Percentiles rank a stretch among this genome's conserved stretches.
Conservation (phyloP, 2,329 filamentous ascomycete genomes). For the Colletotrichum lentis region DNA sequence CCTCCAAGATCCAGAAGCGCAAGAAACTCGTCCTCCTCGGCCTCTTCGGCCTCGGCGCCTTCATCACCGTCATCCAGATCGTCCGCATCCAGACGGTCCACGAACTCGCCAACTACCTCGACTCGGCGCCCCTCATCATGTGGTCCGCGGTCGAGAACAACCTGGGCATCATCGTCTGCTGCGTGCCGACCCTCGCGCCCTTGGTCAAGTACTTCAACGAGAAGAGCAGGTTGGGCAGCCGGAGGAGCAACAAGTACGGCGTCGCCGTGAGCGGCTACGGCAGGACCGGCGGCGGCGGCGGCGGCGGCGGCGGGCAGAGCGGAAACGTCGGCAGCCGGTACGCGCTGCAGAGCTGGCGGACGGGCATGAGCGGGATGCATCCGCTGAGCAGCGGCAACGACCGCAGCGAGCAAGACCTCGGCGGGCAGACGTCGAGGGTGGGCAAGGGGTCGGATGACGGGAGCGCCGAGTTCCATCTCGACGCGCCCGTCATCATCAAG, state of each 20-base stretch:
- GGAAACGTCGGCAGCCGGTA: conserved; percentile 38
- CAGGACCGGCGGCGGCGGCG: background rate
- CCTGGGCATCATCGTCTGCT: conserved; percentile 55
- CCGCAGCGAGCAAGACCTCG: conserved; percentile 19
- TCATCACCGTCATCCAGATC: conserved; percentile 60
- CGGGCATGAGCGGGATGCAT: conserved; percentile 40
- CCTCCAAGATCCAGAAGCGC: conserved; percentile 49
- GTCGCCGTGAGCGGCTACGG: conserved; percentile 37
- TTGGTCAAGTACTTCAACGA: conserved; percentile 51
- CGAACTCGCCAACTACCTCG: conserved; percentile 54
- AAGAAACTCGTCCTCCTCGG: conserved; percentile 54
- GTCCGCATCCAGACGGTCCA: conserved; percentile 60
- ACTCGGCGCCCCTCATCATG: conserved; percentile 53
- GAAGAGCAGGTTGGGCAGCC: conserved; percentile 38
- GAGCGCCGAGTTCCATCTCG: conserved; percentile 29
- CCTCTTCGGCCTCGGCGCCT: conserved; percentile 59
- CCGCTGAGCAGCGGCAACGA: conserved; percentile 38
- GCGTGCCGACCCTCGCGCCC: conserved; percentile 55
- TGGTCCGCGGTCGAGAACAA: conserved; percentile 58
- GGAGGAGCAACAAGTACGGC: conserved; percentile 36
- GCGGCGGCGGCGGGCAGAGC: background rate
- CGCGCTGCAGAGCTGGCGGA: conserved; percentile 43
- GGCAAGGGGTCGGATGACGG: conserved; percentile 22
- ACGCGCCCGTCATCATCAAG: conserved; percentile 25
- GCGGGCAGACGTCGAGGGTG: conserved; percentile 8